Base-by-base conservation (phyloP, 2,329 filamentous ascomycete genomes). In the Didymella arachidicola region DNA sequence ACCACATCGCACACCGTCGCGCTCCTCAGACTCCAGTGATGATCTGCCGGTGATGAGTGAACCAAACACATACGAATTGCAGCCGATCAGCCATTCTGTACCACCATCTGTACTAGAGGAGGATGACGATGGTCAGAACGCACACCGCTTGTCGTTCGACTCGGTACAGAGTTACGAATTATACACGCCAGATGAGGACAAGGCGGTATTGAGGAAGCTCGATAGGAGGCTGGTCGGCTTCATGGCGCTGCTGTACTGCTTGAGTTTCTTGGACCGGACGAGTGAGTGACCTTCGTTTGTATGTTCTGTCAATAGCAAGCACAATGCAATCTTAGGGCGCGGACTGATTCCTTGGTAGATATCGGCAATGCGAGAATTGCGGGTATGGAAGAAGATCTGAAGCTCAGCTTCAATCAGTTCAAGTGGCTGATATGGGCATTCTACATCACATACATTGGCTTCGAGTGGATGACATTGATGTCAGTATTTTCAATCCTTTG, bases 211-310 rank as follows among this genome's bases (percentile, higher is more conserved):
- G 55, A 83, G 82, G 70, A 93, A 91, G 78, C 87, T 97, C 66
- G 93, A 97, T 74, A 82, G 86, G 55, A 86, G 84, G 63, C 83
- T 97, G 52, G 91, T 96, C 6, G 75, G 91, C 1, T 96, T 97
- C 72, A 84, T 97, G 63, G 90, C 91, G 11, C 74, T 94, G 58
- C 82, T 97, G 12, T 97, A 95, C 73, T 85, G 96, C 82, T 81
- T 97, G 61, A 90, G 88, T 62, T 97, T 96, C 73, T 78, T 97
- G 64, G 93, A 97, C 76, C 84, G 93, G 65, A 93, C 91, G 18
- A 96, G 91, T 93, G 80, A 68, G 74, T 70, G 32, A 36, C 54
- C 30, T 53, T 34, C 26, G 22, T 62, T 56, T 41, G 30, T 29
- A 46, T 48, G 19, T 54, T 45, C 3, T 14, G 32, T 16, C 5